A percentile compares a stretch with the other conserved stretches of the same genome.
Evolutionary conservation across 345 rosid species (phyloP).

Genomic region (Nephelium lappaceum): DNA sequence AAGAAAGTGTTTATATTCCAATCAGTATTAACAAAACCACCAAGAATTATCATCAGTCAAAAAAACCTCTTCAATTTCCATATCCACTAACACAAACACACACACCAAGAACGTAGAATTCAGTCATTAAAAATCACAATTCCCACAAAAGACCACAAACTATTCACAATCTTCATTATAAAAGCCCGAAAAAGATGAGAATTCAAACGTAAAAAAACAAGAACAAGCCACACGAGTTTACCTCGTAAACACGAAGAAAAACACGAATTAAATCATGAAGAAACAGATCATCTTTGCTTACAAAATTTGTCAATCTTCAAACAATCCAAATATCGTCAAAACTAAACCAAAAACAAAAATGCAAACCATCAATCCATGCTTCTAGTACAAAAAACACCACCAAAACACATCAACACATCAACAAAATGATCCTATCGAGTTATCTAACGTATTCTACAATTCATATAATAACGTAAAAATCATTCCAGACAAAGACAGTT

Average conservation of each 20-base stretch:
- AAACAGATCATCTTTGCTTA: neutral
- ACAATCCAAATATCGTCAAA: neutral
- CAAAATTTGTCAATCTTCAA: neutral
- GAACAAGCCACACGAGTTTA: neutral
- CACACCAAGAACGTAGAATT: neutral
- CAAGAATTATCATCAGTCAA: neutral
- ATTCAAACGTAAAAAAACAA: neutral
- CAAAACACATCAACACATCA: neutral
- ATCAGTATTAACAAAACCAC: conserved; percentile 10
- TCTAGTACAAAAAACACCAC: no score
- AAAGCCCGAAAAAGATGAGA: neutral
- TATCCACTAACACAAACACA: neutral
- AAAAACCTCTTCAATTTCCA: neutral
- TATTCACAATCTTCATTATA: neutral
- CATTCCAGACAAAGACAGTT: neutral
- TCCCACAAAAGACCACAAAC: neutral
- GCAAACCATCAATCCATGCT: neutral
- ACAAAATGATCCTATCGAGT: neutral
- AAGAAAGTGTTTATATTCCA: neutral
- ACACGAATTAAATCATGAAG: neutral
- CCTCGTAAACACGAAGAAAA: neutral
- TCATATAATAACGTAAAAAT: neutral
- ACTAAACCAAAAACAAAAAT: neutral
- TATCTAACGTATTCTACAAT: neutral
- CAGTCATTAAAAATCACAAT: neutral